phyloP scores from a whole-genome alignment of 345 rosid genomes.

The Populus tremula region DNA sequence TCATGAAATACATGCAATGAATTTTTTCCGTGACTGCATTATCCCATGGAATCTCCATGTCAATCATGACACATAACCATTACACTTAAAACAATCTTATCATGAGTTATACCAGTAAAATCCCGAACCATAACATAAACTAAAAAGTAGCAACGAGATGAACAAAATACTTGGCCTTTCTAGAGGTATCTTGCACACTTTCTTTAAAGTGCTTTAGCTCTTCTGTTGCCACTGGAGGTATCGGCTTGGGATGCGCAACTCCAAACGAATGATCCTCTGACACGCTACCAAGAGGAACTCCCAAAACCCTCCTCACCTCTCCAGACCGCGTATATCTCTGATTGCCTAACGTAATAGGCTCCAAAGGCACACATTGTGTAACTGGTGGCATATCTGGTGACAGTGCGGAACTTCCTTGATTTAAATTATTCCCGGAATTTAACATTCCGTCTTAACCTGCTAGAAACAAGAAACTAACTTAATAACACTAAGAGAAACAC shows the following conservation, averaged over 20 bases:
- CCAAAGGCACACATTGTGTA: slow-evolving; percentile 65
- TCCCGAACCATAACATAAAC: background rate
- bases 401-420: slow-evolving; percentile 43
- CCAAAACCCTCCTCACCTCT: slow-evolving; percentile 74
- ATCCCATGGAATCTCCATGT: background rate
- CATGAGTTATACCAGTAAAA: background rate
- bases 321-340: slow-evolving; percentile 65
- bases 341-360: slow-evolving; percentile 69
- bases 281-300: slow-evolving; percentile 54
- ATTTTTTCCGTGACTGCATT: background rate
- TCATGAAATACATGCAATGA: slow-evolving; percentile 17
- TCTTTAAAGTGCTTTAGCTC: slow-evolving; percentile 87
- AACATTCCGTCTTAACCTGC: slow-evolving; percentile 43
- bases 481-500: background rate
- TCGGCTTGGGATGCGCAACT: slow-evolving; percentile 50
- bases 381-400: slow-evolving; percentile 63
- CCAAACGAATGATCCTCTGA: slow-evolving; percentile 69
- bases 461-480: background rate
- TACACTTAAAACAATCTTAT: background rate
- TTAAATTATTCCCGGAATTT: slow-evolving; percentile 53
- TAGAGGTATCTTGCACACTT: slow-evolving; percentile 72
- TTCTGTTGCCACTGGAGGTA: slow-evolving; percentile 65
- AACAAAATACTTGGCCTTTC: slow-evolving; percentile 67
- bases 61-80: background rate
- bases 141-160: slow-evolving; percentile 2